Conservation (phyloP, 768 basidiomycete genomes). For the Lyophyllum decastes region DNA sequence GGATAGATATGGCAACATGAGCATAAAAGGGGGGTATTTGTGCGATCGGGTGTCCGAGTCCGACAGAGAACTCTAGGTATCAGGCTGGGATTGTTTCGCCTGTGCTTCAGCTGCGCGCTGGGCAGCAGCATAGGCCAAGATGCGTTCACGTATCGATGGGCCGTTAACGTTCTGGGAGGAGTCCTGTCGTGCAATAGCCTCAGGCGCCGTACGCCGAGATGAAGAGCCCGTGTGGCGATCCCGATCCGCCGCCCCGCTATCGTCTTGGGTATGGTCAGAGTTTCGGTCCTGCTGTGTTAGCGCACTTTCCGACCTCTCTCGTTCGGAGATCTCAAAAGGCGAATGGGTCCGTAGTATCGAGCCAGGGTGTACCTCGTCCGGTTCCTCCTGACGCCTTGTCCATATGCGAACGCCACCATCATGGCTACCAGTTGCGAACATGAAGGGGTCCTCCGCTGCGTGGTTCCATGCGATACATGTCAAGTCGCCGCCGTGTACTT, state of each 20-base stretch:
- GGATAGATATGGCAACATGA: not conserved
- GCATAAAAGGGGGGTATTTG: not conserved
- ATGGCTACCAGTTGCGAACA: conserved; percentile 78
- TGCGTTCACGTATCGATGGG: conserved; percentile 9
- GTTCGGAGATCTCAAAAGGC: conserved; percentile 19
- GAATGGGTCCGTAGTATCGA: conserved; percentile 19
- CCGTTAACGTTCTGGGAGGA: conserved; percentile 2
- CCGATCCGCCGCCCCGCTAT: not conserved
- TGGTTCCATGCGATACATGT: conserved; percentile 85
- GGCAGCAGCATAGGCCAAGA: conserved; percentile 18
- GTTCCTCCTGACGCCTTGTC: conserved; percentile 44
- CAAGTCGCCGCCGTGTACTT: conserved; percentile 64
- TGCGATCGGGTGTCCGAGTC: not conserved
- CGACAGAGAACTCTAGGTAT: not conserved
- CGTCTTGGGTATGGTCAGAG: not conserved
- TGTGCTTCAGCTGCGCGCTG: conserved; percentile 13
- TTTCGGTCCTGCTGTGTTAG: conserved; percentile 10
- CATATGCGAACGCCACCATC: conserved; percentile 78
- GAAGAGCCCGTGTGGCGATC: not conserved
- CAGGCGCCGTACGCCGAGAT: not conserved
- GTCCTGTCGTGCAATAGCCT: not conserved
- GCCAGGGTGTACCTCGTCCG: not conserved
- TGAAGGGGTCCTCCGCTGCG: conserved; percentile 61
- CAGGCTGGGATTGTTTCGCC: not conserved
- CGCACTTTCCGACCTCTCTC: conserved; percentile 8